Percentiles rank a stretch among this genome's conserved stretches.
These are phyloP conservation scores for Fagopyrum tataricum DNA, from an alignment of 148 eudicot genomes.

Conservation along the genomic window DNA sequence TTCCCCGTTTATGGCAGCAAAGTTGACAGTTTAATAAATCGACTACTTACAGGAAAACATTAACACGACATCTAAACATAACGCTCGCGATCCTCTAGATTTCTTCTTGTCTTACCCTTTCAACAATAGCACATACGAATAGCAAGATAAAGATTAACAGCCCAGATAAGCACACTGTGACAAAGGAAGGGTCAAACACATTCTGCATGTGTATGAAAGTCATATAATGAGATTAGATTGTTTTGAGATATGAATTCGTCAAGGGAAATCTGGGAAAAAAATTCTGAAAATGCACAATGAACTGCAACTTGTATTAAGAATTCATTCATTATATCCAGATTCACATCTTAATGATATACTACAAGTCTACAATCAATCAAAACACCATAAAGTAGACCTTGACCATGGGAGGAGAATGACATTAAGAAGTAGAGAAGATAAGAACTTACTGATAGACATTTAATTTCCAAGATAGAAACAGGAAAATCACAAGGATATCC, in stretches of 20 bases:
- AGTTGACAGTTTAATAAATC: slow-evolving; percentile 80
- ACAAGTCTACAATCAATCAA: no score
- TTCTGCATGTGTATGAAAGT: slow-evolving; percentile 37
- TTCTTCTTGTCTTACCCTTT: slow-evolving; percentile 71
- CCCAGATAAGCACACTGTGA: slow-evolving; percentile 92
- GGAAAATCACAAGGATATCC: no score
- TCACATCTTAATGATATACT: no score
- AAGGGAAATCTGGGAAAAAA: not conserved
- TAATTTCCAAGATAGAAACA: no score
- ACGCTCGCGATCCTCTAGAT: slow-evolving; percentile 56
- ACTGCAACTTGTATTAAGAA: no score
- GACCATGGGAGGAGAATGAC: no score
- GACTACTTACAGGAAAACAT: slow-evolving; percentile 44
- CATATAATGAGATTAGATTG: not conserved
- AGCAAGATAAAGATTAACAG: slow-evolving; percentile 56
- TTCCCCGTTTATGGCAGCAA: slow-evolving; percentile 96
- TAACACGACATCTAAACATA: slow-evolving; percentile 64
- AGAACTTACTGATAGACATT: no score
- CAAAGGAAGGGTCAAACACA: slow-evolving; percentile 91
- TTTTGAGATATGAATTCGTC: not conserved
- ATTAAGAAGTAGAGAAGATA: no score
- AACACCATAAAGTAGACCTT: no score
- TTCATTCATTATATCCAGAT: no score
- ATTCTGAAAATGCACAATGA: no score
- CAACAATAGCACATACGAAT: slow-evolving; percentile 71